phyloP scores from a whole-genome alignment of 2,329 filamentous ascomycete genomes.

The Thielaviopsis punctulata region DNA sequence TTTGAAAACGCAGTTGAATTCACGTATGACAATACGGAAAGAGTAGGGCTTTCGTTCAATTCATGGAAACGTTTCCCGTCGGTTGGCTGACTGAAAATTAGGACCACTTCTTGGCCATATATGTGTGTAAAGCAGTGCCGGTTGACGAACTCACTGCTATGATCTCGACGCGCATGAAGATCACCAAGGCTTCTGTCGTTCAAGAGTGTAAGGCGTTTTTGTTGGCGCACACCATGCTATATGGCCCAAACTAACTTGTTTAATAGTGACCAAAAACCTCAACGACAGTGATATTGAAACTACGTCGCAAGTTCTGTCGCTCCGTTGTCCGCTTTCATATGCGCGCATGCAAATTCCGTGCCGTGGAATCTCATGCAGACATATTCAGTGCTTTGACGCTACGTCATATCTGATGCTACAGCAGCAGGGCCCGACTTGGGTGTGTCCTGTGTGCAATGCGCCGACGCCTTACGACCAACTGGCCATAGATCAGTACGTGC shows the following conservation, averaged over 20 bases:
- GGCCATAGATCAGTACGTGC: slow-evolving; percentile 76
- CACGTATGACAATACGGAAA: slow-evolving; percentile 81
- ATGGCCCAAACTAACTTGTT: background rate
- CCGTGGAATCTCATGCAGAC: slow-evolving; percentile 61
- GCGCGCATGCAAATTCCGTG: slow-evolving; percentile 66
- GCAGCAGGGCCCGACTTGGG: slow-evolving; percentile 91
- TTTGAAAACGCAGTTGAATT: slow-evolving; percentile 68
- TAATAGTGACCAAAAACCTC: slow-evolving; percentile 58
- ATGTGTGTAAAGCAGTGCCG: slow-evolving; percentile 56
- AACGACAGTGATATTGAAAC: slow-evolving; percentile 80
- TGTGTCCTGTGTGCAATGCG: slow-evolving; percentile 88
- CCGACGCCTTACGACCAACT: slow-evolving; percentile 62
- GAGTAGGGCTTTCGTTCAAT: slow-evolving; percentile 33
- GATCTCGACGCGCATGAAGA: slow-evolving; percentile 51
- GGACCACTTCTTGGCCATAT: slow-evolving; percentile 57
- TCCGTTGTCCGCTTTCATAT: slow-evolving; percentile 85
- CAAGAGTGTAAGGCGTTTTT: slow-evolving; percentile 51
- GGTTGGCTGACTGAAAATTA: slow-evolving; percentile 19
- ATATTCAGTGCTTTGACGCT: slow-evolving; percentile 91
- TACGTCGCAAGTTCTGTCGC: slow-evolving; percentile 71
- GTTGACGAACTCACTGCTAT: slow-evolving; percentile 53
- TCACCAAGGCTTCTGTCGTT: slow-evolving; percentile 67
- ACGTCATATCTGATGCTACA: slow-evolving; percentile 83
- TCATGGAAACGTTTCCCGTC: slow-evolving; percentile 14
- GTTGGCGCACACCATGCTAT: background rate